Evolutionary conservation across 495 filamentous ascomycete species (phyloP), one percentile per base, ranked within the genome.

Genomic region (Penicillium paxilli): DNA sequence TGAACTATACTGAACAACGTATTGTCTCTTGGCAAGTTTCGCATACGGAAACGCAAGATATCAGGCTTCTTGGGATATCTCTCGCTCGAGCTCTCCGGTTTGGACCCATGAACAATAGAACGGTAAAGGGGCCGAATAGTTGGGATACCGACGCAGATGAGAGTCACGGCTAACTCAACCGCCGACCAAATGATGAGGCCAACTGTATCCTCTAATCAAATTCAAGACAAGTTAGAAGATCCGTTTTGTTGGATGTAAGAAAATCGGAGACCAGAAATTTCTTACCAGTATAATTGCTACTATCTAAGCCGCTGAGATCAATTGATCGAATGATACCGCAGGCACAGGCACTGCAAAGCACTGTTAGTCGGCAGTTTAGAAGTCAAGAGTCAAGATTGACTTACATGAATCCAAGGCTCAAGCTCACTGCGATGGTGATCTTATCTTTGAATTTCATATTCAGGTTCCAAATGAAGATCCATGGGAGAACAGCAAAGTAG

Each of bases 361-460:
- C n/a, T 16, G 17, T 44, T 41, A 54, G 37, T 50, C 5, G 11
- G 21, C 11, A 22, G 21, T 5, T 3, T 42, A 19, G 5, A 19
- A 42, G 6, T 10, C 1, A 11, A 14, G 11, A 24, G 2, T 24
- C 32, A 9, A 7, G 21, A 12, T 8, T n/a, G 24, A 47, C 52
- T 1, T 7, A 63, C 56, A 63, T 57, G 12, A 63, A 63, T 0
- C 60, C 56, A n/a, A 63, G 30, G 38, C 60, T 63, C 28, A 60
- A 49, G 28, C 60, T 63, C 35, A 59, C 54, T 0, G 60, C 60
- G 5, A 63, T 63, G 5, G 60, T 51, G 49, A 63, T 63, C 50
- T 63, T 63, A 21, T 63, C 56, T 28, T 59, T 60, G 37, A 59
- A 57, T 12, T 51, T 54, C 60, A 63, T 63, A 9, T 63, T 63